phyloP scores from a whole-genome alignment of 2,329 filamentous ascomycete genomes.

The Phyllosticta paracitricarpa region DNA sequence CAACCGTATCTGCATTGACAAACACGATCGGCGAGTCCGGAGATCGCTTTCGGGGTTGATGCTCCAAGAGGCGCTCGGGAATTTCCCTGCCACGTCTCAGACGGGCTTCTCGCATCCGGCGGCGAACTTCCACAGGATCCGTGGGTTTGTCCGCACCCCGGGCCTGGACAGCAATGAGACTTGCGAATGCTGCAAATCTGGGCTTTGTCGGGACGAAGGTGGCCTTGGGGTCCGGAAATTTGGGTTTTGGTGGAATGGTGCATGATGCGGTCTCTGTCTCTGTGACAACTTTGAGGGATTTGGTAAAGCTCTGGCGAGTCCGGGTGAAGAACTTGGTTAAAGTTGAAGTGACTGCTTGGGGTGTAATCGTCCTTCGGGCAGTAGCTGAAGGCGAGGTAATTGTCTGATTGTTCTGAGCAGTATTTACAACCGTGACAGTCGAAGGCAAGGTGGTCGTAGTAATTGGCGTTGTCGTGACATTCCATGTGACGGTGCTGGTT shows the following conservation, averaged over 20 bases:
- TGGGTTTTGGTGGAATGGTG: constrained; percentile 23
- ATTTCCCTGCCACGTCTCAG: constrained; percentile 18
- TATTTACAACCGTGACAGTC: constrained; percentile 18
- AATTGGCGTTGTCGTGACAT: constrained; percentile 21
- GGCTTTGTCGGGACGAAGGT: constrained; percentile 26
- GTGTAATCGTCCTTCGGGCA: constrained; percentile 24
- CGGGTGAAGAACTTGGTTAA: constrained; percentile 20
- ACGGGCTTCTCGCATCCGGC: constrained; percentile 26
- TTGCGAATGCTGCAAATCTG: constrained; percentile 16
- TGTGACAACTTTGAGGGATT: constrained; percentile 20
- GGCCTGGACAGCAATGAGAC: neutral
- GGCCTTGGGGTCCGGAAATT: constrained; percentile 25
- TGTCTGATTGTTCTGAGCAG: constrained; percentile 20
- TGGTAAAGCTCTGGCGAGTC: constrained; percentile 15
- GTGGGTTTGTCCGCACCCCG: constrained; percentile 2
- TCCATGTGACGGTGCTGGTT: constrained; percentile 25
- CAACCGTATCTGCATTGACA: constrained; percentile 20
- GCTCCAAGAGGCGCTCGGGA: constrained; percentile 13
- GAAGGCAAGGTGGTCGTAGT: constrained; percentile 18
- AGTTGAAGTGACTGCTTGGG: constrained; percentile 20
- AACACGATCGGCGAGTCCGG: constrained; percentile 27
- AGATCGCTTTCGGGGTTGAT: constrained; percentile 21
- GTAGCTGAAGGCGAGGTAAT: constrained; percentile 24
- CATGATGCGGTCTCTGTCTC: constrained; percentile 30
- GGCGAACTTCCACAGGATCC: constrained; percentile 19